phyloP scores from a whole-genome alignment of 2,329 filamentous ascomycete species.

The Penicillium sp. region DNA sequence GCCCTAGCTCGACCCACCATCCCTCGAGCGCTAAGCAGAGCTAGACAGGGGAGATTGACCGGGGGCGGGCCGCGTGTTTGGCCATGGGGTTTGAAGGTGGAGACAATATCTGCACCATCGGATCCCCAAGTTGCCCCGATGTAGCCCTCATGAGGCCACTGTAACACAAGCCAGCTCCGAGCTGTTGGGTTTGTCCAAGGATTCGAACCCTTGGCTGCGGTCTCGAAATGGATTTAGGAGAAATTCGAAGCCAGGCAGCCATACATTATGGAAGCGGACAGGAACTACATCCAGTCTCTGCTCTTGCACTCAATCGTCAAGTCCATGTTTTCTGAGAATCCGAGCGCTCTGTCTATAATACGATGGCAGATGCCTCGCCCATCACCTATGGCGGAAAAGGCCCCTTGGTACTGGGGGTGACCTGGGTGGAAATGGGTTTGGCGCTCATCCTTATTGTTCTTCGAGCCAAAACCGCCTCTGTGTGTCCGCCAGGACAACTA shows the following conservation, averaged over 20 bases:
- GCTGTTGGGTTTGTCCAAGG: neutral
- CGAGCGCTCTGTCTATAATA: neutral
- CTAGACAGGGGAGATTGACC: neutral
- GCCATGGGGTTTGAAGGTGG: neutral
- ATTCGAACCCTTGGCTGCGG: neutral
- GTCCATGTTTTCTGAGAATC: neutral
- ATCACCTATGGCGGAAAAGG: constrained; percentile 18
- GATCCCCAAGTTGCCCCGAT: neutral
- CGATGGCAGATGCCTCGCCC: constrained; percentile 6
- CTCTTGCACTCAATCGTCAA: neutral
- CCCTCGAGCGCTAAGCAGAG: neutral
- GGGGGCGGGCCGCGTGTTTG: neutral
- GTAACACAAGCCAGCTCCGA: neutral
- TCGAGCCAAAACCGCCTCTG: constrained; percentile 20
- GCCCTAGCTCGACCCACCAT: neutral
- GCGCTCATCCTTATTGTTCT: constrained; percentile 20
- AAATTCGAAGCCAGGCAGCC: neutral
- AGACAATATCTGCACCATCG: constrained; percentile 1
- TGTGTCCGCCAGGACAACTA: constrained; percentile 12
- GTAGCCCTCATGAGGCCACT: neutral
- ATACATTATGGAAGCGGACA: neutral
- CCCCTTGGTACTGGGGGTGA: constrained; percentile 20
- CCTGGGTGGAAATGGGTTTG: constrained; percentile 23
- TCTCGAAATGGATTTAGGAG: neutral
- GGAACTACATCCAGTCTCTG: neutral